These are phyloP conservation scores for Allium fistulosum DNA, from an alignment of 106 monocot species.

Conservation along the genomic window DNA sequence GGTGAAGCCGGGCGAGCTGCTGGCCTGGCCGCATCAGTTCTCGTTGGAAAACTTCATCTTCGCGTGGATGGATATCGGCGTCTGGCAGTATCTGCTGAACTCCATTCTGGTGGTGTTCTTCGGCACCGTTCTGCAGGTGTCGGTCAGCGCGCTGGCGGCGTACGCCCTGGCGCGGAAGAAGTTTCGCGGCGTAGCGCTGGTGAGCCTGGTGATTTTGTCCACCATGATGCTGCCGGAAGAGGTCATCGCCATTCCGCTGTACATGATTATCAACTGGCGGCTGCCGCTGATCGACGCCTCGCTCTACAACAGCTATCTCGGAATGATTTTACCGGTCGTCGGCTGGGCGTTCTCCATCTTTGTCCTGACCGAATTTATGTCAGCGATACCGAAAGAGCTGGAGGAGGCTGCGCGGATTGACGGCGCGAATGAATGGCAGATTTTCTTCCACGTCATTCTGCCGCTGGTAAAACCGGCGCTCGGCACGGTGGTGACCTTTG, in stretches of 20 bases:
- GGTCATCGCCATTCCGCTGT: background rate
- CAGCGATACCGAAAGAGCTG: background rate
- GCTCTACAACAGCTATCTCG: background rate
- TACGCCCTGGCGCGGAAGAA: background rate
- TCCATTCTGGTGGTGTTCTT: background rate
- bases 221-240: background rate
- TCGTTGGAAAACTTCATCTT: background rate
- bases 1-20: background rate
- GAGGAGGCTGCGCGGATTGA: background rate
- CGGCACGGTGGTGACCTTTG: background rate
- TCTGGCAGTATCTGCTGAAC: background rate
- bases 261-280: background rate
- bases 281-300: too few species aligned
- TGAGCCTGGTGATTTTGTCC: background rate
- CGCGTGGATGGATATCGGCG: background rate
- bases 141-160: background rate
- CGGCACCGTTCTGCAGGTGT: background rate
- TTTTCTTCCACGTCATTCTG: background rate
- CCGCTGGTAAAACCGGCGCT: background rate
- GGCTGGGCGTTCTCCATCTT: background rate
- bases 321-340: background rate
- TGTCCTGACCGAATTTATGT: background rate
- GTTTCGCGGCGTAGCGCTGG: background rate
- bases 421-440: background rate
- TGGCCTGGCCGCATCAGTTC: background rate